Base-by-base conservation (phyloP, 1,139 yeast genomes). In the Suhomyces panamericanus region DNA sequence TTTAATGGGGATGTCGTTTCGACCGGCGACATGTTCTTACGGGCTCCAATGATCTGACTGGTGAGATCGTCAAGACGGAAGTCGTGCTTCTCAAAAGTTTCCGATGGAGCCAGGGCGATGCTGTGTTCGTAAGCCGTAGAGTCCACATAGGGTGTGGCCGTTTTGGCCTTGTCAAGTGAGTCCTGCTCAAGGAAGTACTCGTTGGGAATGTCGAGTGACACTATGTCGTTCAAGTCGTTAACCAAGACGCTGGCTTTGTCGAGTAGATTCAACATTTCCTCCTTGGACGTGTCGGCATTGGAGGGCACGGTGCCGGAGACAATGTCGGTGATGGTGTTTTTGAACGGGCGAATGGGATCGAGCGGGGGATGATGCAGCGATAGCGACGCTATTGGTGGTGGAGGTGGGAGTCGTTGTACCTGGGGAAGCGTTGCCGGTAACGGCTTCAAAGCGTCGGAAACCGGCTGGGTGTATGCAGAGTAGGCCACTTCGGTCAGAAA, bases 241-340 rank as follows among this genome's bases (percentile, higher is more conserved):
- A 80, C 81, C 48, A 80, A 60, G 32, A 70, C 55, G 27, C 74
- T 66, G 3, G 84, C 84, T 41, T 79, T 83, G 49, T 74, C 73
- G 49, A 78, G 72, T 14, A 80, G 46, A 47, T 52, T 48, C 42
- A 59, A 52, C 51, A 64, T 47, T 40, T 61, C 63, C 26, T 42
- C 34, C 41, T 30, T 39, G 39, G 37, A 29, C 26, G 38, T 29
- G 42, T 49, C n/a, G 37, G 36, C 33, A 24, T 32, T 34, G 44
- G 49, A 12, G 35, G 44, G 8, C 64, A 60, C 31, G n/a, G 44
- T 26, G 22, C 24, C 38, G 2, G 66, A 52, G 7, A 69, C 48
- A 3, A 66, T 64, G 48, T 71, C 73, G 10, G 35, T 34, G 20
- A 32, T 31, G 6, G 39, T n/a, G 22, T 20, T 22, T 6, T 31